Evolutionary conservation across 164 flowering plant species (phyloP).

Genomic region (grape (Vitis vinifera)): DNA sequence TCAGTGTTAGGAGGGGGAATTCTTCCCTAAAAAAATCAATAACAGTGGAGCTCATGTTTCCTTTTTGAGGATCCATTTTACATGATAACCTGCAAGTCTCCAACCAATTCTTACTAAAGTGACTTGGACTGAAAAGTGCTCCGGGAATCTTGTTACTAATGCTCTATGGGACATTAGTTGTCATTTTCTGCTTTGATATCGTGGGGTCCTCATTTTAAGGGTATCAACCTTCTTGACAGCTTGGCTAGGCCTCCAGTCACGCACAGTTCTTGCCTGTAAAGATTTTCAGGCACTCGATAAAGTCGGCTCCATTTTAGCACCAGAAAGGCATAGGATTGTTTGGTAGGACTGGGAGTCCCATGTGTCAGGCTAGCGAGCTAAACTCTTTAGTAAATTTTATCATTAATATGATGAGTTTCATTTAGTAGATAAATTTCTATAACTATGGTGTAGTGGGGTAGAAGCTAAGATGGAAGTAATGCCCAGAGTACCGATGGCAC

Average conservation of each 20-base stretch:
- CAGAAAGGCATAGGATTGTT: background rate
- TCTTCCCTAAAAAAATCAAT: too few relatives aligned
- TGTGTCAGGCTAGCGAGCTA: background rate
- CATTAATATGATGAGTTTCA: too few relatives aligned
- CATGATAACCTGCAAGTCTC: too few relatives aligned
- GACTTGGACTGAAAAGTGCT: background rate
- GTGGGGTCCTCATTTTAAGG: background rate
- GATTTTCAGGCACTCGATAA: background rate
- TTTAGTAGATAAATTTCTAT: too few relatives aligned
- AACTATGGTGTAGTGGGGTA: too few relatives aligned
- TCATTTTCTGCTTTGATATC: background rate
- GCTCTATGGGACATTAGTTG: background rate
- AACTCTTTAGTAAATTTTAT: too few relatives aligned
- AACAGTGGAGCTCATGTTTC: too few relatives aligned
- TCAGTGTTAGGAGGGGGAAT: too few relatives aligned
- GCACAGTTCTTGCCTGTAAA: background rate
- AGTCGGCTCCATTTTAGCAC: too few relatives aligned
- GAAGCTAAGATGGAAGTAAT: too few relatives aligned
- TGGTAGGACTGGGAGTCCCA: background rate
- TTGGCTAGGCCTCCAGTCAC: background rate
- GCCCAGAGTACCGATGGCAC: background rate
- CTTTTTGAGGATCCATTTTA: too few relatives aligned
- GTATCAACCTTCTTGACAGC: background rate
- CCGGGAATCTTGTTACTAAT: background rate
- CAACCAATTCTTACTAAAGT: background rate